Percentiles rank a stretch among this genome's conserved stretches.
Evolutionary conservation across 306 rosid genomes (phyloP).

Genomic region (Sicyos baderoa): DNA sequence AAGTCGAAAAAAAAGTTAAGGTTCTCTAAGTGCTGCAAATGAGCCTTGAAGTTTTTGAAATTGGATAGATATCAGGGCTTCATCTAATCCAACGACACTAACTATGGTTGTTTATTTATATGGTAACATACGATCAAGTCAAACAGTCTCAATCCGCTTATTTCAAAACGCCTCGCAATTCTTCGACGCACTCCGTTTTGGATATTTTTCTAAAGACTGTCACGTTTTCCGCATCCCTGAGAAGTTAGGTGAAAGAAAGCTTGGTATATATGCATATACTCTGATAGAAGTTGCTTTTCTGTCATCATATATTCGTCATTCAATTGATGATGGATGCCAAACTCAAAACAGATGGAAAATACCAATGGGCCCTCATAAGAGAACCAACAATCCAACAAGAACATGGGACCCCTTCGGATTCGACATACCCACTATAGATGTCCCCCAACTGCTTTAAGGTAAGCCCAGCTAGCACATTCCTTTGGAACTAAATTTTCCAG

Average conservation of each 20-base stretch:
- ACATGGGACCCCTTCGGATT: slow-evolving; percentile 53
- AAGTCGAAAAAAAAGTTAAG: background rate
- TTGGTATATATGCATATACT: slow-evolving; percentile 39
- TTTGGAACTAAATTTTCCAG: slow-evolving; percentile 39
- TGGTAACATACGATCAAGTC: background rate
- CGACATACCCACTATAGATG: slow-evolving; percentile 42
- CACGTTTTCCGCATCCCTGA: slow-evolving; percentile 25
- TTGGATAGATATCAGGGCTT: too few relatives aligned
- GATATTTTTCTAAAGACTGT: background rate
- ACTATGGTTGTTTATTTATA: background rate
- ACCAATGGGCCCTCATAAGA: background rate
- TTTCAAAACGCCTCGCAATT: background rate
- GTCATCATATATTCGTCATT: slow-evolving; percentile 37
- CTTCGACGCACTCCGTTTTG: background rate
- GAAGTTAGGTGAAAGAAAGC: slow-evolving; percentile 38
- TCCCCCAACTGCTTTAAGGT: slow-evolving; percentile 42
- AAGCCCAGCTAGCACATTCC: slow-evolving; percentile 42
- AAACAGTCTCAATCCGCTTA: background rate
- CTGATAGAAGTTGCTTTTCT: slow-evolving; percentile 32
- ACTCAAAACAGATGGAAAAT: slow-evolving; percentile 23
- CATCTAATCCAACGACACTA: too few relatives aligned
- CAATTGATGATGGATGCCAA: slow-evolving; percentile 54
- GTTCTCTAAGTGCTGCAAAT: background rate
- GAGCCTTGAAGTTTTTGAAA: background rate
- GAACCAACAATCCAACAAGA: slow-evolving; percentile 28